A percentile compares a stretch with the other conserved stretches of the same genome.
These are phyloP conservation scores for Calophaca sinica DNA, from an alignment of 306 rosid species.

Conservation along the genomic window DNA sequence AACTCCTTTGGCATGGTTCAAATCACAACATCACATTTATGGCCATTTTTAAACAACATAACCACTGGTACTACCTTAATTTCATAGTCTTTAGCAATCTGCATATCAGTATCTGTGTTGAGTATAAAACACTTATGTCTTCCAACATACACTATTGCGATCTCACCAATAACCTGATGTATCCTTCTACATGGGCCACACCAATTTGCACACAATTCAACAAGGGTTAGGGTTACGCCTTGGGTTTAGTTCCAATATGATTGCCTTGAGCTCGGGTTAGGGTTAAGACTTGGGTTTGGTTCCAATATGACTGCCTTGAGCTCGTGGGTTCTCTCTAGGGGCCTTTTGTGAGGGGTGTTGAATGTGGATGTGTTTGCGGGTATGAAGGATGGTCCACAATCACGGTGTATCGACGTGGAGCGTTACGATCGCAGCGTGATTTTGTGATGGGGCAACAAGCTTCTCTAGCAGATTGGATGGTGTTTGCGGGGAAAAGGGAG, in stretches of 20 bases:
- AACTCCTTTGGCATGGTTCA: constrained; percentile 95
- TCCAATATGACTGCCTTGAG: too few species aligned
- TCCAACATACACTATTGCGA: constrained; percentile 70
- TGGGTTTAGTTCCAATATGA: background rate
- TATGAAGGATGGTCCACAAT: too few species aligned
- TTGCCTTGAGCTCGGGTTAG: constrained; percentile 48
- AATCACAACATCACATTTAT: constrained; percentile 68
- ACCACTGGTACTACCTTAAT: constrained; percentile 93
- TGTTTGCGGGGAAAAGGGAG: too few species aligned
- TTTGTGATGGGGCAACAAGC: too few species aligned
- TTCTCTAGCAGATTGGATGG: too few species aligned
- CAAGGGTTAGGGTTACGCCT: constrained; percentile 72
- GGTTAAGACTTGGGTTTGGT: constrained; percentile 47
- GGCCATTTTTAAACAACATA: constrained; percentile 75
- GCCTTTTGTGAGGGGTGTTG: too few species aligned
- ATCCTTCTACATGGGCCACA: constrained; percentile 95
- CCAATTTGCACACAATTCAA: constrained; percentile 89
- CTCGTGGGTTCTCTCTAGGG: too few species aligned
- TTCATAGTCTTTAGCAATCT: constrained; percentile 75
- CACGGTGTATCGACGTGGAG: too few species aligned
- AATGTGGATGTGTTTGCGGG: too few species aligned
- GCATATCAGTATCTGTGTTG: constrained; percentile 69
- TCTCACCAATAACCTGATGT: constrained; percentile 75
- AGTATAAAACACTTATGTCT: constrained; percentile 71
- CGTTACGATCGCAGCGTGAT: too few species aligned